A percentile compares a stretch with the other conserved stretches of the same genome.
phyloP scores from a whole-genome alignment of 129 eudicot genomes.

The Centrapalus pauciflorus region DNA sequence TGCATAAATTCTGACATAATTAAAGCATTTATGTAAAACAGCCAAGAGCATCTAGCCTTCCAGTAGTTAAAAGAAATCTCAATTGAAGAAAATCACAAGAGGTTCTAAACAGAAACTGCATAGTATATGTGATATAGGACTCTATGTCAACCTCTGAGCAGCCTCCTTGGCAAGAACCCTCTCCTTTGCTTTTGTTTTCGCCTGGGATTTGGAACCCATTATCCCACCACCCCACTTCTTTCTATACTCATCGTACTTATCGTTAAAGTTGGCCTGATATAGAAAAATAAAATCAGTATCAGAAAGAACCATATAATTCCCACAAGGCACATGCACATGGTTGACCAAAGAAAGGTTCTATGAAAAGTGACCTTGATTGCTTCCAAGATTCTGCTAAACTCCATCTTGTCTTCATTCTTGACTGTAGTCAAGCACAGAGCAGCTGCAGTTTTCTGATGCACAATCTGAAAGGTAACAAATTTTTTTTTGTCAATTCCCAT shows the following conservation, averaged over 20 bases:
- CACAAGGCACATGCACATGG: neutral
- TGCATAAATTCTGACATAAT: slow-evolving; percentile 4
- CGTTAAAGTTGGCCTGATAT: slow-evolving; percentile 80
- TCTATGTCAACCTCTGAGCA: slow-evolving; percentile 62
- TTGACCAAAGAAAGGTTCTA: neutral
- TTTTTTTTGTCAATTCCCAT: neutral
- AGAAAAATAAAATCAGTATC: neutral
- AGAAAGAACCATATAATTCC: neutral
- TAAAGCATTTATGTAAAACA: slow-evolving; percentile 5
- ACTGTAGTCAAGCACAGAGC: slow-evolving; percentile 80
- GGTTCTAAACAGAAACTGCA: neutral
- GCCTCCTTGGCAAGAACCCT: slow-evolving; percentile 77
- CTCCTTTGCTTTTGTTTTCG: slow-evolving; percentile 77
- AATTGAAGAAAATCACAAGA: neutral
- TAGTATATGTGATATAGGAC: neutral
- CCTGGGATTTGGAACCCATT: slow-evolving; percentile 88
- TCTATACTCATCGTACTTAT: slow-evolving; percentile 69
- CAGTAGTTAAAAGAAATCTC: neutral
- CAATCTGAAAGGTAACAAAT: slow-evolving; percentile 44
- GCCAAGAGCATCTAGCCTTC: neutral
- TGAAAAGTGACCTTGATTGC: slow-evolving; percentile 61
- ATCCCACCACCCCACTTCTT: slow-evolving; percentile 94
- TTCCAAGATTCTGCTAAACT: slow-evolving; percentile 80
- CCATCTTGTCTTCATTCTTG: slow-evolving; percentile 83
- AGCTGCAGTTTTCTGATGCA: slow-evolving; percentile 82